phyloP scores from a whole-genome alignment of 177 flowering plant genomes.

The Vitis hybrid region DNA sequence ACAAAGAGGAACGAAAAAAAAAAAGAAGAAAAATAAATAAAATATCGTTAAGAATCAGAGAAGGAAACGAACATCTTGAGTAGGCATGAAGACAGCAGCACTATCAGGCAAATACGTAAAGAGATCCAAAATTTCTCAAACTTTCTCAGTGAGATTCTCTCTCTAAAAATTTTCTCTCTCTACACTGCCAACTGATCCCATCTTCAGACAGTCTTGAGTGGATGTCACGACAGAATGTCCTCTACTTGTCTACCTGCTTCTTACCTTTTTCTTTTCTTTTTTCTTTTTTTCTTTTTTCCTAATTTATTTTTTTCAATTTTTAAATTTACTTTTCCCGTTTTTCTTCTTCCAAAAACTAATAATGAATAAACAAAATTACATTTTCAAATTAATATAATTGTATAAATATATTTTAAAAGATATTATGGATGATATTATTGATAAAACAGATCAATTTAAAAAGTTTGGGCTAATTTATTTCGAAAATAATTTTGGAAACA shows the following conservation, averaged over 20 bases:
- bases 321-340: too few species aligned
- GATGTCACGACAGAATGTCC: slow-evolving; percentile 3
- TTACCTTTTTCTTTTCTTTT: background rate
- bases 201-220: background rate
- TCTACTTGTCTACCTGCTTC: background rate
- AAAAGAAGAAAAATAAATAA: too few species aligned
- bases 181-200: background rate
- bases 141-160: background rate
- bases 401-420: too few species aligned
- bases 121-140: background rate
- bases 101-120: background rate
- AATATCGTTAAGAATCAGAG: too few species aligned
- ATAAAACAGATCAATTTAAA: too few species aligned
- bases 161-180: slow-evolving; percentile 1
- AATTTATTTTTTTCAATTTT: background rate
- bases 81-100: background rate
- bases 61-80: background rate
- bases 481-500: too few species aligned
- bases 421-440: too few species aligned
- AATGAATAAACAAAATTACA: too few species aligned
- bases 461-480: too few species aligned
- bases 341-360: too few species aligned
- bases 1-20: too few species aligned
- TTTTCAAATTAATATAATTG: too few species aligned
- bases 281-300: background rate